Evolutionary conservation across 2,329 filamentous ascomycete species (phyloP), one percentile per base, ranked within the genome.

Genomic region (Gaeumannomyces tritici): DNA sequence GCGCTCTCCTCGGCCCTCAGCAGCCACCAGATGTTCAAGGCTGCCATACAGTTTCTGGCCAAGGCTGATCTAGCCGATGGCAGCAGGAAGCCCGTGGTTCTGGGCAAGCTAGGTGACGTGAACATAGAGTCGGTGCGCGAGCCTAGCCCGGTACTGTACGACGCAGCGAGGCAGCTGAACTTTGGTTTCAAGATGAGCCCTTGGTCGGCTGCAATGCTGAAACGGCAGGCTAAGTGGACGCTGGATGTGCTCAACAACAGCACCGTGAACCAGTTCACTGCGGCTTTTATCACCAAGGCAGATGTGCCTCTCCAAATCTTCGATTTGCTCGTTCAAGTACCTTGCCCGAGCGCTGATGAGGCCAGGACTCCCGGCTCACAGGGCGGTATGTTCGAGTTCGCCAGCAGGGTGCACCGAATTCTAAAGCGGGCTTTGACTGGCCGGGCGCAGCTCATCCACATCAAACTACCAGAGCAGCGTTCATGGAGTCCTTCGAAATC

Each of bases 1-100:
- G 77, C 90, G 7, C 80, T 98, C 21, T 91, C 92, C 7, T 80
- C 85, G 6, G 90, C 90, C 9, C 89, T 96, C 69, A 96, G 89
- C 76, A 89, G 89, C 74, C 95, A 93, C 28, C 93, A 98, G 74
- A 81, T 98, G 57, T 97, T 99, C 82, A 98, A 97, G 75, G 93
- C 91, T 3, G 87, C 88, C 1, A 78, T 99, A n/a, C 93, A 97
- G 71, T 95, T 93, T 67, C 78, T 99, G 24, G 86, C 89, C 1
- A 83, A 84, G 1, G 88, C 84, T 51, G 88, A 96, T 69, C 78
- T 97, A 62, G 33, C 55, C 18, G 55, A 56, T 33, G 28, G 51
- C 28, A 79, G 78, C 63, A 88, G 84, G 68, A 89, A 84, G 66
- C 86, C 89, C 0, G 81, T 88, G 42, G 67, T 81, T 1, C 78